Base-by-base conservation (phyloP, 495 filamentous ascomycete genomes). In the Penicillium fimorum region DNA sequence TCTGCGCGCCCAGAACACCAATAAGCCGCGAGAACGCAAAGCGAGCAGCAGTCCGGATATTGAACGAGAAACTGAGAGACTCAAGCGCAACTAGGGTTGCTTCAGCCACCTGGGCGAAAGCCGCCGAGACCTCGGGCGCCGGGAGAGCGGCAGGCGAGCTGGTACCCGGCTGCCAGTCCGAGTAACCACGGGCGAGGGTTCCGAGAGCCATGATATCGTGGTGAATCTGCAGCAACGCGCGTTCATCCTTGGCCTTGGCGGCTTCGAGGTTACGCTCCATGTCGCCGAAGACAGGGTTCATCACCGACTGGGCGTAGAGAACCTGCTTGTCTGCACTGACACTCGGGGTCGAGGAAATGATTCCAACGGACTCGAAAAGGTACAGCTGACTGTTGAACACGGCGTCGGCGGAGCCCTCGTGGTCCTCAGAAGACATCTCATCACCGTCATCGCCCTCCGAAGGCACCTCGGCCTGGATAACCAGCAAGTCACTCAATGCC, bases 151-250 rank as follows among this genome's bases (percentile, higher is more conserved):
- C 75, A 11, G 81, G 79, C 12, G 80, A 73, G 48, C 69, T 76
- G n/a, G 78, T 70, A 1, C 82, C 87, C 13, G 90, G 88, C 37
- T 79, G 82, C 83, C 88, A 91, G 59, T 98, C 92, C 4, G 91
- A 92, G 67, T 92, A 97, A 7, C 94, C 94, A 37, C 86, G 83
- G 13, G 92, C 91, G 20, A 97, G 77, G 13, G 90, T 96, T 6
- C 95, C 94, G 7, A 97, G 78, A 33, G 94, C 94, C 92, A 97
- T 93, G 56, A 97, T 90, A 57, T 93, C 84, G 69, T 99, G 94
- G 66, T 97, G 95, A 17, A 97, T 87, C 70, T 99, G 94, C 11
- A 96, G 76, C 38, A 87, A 68, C 0, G 91, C 87, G 60, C 89
- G 85, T 52, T 88, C 84, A 68, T 97, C 90, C 7, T 90, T 89